These are phyloP conservation scores for Mycogone perniciosa DNA, from an alignment of 2,329 filamentous ascomycete species.

Conservation along the genomic window DNA sequence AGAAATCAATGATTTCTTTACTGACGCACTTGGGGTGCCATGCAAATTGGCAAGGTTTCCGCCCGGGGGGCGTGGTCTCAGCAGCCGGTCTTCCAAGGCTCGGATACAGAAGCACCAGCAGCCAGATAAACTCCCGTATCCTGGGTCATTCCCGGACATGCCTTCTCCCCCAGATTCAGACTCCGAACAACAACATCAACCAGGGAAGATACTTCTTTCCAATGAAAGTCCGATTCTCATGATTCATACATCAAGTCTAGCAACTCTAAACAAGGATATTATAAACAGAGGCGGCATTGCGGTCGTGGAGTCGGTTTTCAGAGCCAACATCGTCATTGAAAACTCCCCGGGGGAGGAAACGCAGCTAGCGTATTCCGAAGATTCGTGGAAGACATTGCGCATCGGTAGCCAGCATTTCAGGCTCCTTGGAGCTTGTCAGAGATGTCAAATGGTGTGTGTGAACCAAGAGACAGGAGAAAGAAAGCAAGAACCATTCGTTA, in stretches of 20 bases:
- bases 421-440: conserved; percentile 74
- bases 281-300: conserved; percentile 52
- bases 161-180: conserved; percentile 55
- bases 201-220: conserved; percentile 64
- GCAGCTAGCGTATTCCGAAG: conserved; percentile 66
- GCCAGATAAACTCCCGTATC: conserved; percentile 29
- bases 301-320: conserved; percentile 69
- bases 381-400: conserved; percentile 62
- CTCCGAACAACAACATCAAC: conserved; percentile 31
- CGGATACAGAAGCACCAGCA: conserved; percentile 56
- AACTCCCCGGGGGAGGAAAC: conserved; percentile 33
- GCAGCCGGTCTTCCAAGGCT: conserved; percentile 64
- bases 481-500: conserved; percentile 80
- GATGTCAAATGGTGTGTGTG: conserved; percentile 95
- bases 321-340: conserved; percentile 75
- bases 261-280: conserved; percentile 70
- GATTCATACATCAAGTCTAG: conserved; percentile 73
- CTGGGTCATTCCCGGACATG: conserved; percentile 48
- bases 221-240: conserved; percentile 93
- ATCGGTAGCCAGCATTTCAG: conserved; percentile 62
- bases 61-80: conserved; percentile 52
- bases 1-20: conserved; percentile 70
- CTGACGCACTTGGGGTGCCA: conserved; percentile 64
- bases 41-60: conserved; percentile 84
- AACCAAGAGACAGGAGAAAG: conserved; percentile 75